Base-by-base conservation (phyloP, 1,284 basidiomycete genomes). In the Ustilago sp. region DNA sequence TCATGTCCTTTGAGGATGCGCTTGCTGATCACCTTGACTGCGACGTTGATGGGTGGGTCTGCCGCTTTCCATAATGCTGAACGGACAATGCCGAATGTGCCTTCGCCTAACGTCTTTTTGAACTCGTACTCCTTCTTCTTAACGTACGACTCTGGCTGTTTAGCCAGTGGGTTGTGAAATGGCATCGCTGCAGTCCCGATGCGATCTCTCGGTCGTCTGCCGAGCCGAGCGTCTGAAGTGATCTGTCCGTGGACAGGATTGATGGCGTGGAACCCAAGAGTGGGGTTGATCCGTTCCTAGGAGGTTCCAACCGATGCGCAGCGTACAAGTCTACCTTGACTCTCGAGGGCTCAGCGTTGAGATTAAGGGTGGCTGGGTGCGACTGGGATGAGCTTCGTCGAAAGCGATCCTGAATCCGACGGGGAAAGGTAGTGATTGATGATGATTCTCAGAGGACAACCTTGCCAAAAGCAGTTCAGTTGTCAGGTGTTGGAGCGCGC, bases 101-200 rank as follows among this genome's bases (percentile, higher is more conserved):
- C 84, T 54, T 84, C 81, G 13, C 84, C 84, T 8, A 85, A 69
- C 4, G 83, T 85, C 66, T 83, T 81, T 41, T 80, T 75, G 67
- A 85, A 85, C n/a, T 74, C 70, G 65, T 85, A 85, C 51, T 85
- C 69, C 69, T 85, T 83, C 81, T 85, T 85, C 73, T 85, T 84
- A 41, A 75, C 78, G 39, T 77, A 80, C 55, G 79, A 80, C 19
- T 77, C 74, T 17, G 81, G 81, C 65, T 83, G 81, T 35, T 52
- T 63, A 6, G 76, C 73, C 41, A 80, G 56, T 12, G 79, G 80
- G 38, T 80, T 80, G 63, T 80, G 80, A 19, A 80, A 74, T 19
- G 68, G 72, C 80, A 81, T 81, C 9, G 41, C 45, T 43, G 15
- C 34, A 4, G 48, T n/a, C 31, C n/a, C 9, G 4, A 39, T 28